Percentiles rank a stretch among this genome's conserved stretches.
Evolutionary conservation across 1,284 basidiomycete genomes (phyloP).

Genomic region (Puccinia polysora): DNA sequence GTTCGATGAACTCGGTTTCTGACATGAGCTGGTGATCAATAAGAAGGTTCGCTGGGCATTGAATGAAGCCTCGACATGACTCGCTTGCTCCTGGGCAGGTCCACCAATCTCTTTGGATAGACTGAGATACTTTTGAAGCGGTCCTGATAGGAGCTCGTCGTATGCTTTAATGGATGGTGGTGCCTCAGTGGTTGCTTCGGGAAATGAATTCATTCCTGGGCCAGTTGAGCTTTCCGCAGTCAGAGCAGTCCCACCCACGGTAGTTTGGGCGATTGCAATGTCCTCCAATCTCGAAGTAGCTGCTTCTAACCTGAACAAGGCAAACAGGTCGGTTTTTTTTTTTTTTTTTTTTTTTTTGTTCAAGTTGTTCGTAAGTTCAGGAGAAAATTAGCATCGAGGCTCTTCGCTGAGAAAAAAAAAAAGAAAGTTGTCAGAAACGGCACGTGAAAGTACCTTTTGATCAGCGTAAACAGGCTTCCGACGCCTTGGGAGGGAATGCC

Average conservation of each 20-base stretch:
- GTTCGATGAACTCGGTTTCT: constrained; percentile 66
- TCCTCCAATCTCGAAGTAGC: constrained; percentile 93
- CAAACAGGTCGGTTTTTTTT: background rate
- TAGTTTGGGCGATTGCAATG: constrained; percentile 61
- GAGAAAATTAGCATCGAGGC: background rate
- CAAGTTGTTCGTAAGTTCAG: background rate
- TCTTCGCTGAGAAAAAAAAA: background rate
- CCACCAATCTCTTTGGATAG: constrained; percentile 37
- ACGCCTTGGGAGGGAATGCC: constrained; percentile 38
- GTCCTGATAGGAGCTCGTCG: constrained; percentile 67
- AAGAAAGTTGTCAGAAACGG: background rate
- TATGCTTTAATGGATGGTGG: constrained; percentile 63
- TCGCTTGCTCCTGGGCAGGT: constrained; percentile 58
- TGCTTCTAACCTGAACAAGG: constrained; percentile 68
- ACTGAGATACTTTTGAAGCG: constrained; percentile 5
- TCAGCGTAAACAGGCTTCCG: constrained; percentile 38
- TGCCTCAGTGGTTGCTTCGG: constrained; percentile 50
- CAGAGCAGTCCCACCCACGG: constrained; percentile 46
- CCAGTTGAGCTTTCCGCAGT: constrained; percentile 46
- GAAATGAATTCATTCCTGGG: constrained; percentile 52
- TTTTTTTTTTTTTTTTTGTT: background rate
- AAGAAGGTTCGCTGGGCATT: constrained; percentile 67
- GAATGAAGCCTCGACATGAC: constrained; percentile 67
- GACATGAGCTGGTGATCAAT: constrained; percentile 66
- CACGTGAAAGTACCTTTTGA: constrained; percentile 21